Conservation (phyloP, 2,329 filamentous ascomycete genomes). For the Chaetomium strumarium region DNA sequence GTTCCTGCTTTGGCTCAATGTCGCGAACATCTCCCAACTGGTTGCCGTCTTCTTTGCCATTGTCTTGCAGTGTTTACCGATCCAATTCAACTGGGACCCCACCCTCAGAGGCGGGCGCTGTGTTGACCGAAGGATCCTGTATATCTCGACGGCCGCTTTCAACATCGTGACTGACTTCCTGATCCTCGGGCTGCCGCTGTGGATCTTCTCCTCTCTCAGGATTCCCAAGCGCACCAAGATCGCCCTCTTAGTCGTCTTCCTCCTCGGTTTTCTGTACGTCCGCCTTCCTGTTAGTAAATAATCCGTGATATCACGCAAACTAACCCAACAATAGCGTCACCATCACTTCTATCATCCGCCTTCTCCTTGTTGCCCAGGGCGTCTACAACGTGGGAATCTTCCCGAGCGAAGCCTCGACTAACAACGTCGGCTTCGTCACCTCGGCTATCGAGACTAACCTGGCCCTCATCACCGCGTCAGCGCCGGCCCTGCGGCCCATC, state of each 20-base stretch:
- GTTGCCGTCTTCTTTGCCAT: conserved; percentile 30
- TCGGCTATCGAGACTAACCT: conserved; percentile 38
- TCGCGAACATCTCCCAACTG: conserved; percentile 30
- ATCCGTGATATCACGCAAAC: too few relatives aligned
- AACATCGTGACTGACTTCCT: conserved; percentile 41
- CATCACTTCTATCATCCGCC: conserved; percentile 31
- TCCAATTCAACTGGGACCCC: conserved; percentile 40
- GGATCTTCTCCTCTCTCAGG: conserved; percentile 29
- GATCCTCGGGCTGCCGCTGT: conserved; percentile 38
- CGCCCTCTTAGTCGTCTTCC: conserved; percentile 29
- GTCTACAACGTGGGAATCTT: conserved; percentile 27
- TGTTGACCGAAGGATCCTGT: conserved; percentile 27
- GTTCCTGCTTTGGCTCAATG: conserved; percentile 27
- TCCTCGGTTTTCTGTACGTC: conserved; percentile 30
- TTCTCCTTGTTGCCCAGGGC: conserved; percentile 30
- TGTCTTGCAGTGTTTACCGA: conserved; percentile 36
- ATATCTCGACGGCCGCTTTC: conserved; percentile 33
- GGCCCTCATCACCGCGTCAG: conserved; percentile 38
- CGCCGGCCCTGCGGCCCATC: conserved; percentile 36
- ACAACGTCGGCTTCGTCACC: conserved; percentile 32
- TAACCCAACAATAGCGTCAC: conserved; percentile 28
- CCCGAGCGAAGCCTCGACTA: conserved; percentile 23
- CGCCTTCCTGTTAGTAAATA: too few relatives aligned
- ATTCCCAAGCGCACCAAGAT: conserved; percentile 29
- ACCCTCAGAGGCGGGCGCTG: conserved; percentile 36